These are phyloP conservation scores for Epichloe coenophiala DNA, from an alignment of 2,329 filamentous ascomycete genomes.

Conservation along the genomic window DNA sequence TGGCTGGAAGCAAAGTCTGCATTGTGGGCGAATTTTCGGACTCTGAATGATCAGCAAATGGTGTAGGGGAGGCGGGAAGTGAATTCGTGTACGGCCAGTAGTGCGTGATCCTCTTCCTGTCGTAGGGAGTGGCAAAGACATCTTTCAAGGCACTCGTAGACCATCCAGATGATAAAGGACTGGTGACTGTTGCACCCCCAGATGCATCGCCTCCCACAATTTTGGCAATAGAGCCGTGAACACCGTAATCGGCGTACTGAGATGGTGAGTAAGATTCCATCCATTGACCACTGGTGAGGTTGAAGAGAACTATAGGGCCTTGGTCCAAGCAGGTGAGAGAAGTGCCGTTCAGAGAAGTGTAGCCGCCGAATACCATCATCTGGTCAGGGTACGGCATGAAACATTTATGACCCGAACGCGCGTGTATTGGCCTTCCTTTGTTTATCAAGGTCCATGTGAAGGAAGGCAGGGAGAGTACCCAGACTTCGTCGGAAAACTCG, in stretches of 20 bases:
- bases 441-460: constrained; percentile 60
- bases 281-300: constrained; percentile 58
- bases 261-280: constrained; percentile 54
- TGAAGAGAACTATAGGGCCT: constrained; percentile 52
- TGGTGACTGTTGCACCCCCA: constrained; percentile 61
- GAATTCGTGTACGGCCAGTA: constrained; percentile 45
- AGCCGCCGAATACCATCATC: constrained; percentile 67
- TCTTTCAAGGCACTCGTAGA: constrained; percentile 29
- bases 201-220: constrained; percentile 53
- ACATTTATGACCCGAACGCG: constrained; percentile 61
- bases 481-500: constrained; percentile 52
- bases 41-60: not conserved
- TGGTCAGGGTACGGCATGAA: constrained; percentile 65
- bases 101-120: constrained; percentile 38
- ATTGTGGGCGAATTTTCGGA: not conserved
- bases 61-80: not conserved
- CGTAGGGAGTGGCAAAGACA: constrained; percentile 43
- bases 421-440: constrained; percentile 35
- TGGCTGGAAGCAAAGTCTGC: constrained; percentile 7
- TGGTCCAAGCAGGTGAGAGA: constrained; percentile 32
- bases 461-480: constrained; percentile 69
- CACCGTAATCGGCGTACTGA: constrained; percentile 50
- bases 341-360: constrained; percentile 21
- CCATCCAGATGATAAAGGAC: constrained; percentile 47
- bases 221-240: constrained; percentile 49